These are phyloP conservation scores for Arabidopsis arenosa DNA, from an alignment of 345 rosid species.

Conservation along the genomic window DNA sequence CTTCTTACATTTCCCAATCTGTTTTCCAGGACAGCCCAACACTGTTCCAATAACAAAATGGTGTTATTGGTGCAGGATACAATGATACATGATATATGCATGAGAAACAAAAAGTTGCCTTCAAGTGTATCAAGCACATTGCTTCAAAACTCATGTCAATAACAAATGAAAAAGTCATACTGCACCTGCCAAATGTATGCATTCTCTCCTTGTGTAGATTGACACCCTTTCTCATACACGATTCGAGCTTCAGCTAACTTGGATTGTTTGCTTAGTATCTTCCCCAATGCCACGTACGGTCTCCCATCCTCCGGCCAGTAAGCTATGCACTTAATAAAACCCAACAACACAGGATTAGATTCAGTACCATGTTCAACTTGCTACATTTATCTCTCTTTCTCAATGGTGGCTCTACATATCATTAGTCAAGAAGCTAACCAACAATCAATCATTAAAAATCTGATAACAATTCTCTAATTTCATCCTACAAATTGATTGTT, in stretches of 20 bases:
- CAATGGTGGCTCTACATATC: neutral
- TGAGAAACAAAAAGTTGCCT: slow-evolving; percentile 14
- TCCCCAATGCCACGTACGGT: slow-evolving; percentile 85
- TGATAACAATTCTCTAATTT: neutral
- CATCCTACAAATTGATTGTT: neutral
- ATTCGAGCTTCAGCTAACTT: slow-evolving; percentile 70
- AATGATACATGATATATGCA: neutral
- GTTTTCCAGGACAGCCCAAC: slow-evolving; percentile 96
- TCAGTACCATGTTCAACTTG: neutral
- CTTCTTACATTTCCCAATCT: slow-evolving; percentile 79
- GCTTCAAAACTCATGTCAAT: neutral
- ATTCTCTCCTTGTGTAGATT: slow-evolving; percentile 96
- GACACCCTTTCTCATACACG: slow-evolving; percentile 86
- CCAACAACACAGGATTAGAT: slow-evolving; percentile 37
- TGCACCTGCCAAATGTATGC: slow-evolving; percentile 97
- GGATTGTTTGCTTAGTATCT: slow-evolving; percentile 74
- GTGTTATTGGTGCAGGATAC: neutral
- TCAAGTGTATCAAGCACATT: neutral
- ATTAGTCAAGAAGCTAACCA: slow-evolving; percentile 22
- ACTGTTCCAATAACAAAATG: slow-evolving; percentile 55
- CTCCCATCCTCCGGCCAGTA: slow-evolving; percentile 99
- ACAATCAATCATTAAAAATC: neutral
- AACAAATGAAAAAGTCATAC: slow-evolving; percentile 6
- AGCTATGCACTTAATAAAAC: slow-evolving; percentile 66
- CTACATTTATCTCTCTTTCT: slow-evolving; percentile 5